Base-by-base conservation (phyloP, 139 green algal species). In the Coelastrella sp. region DNA sequence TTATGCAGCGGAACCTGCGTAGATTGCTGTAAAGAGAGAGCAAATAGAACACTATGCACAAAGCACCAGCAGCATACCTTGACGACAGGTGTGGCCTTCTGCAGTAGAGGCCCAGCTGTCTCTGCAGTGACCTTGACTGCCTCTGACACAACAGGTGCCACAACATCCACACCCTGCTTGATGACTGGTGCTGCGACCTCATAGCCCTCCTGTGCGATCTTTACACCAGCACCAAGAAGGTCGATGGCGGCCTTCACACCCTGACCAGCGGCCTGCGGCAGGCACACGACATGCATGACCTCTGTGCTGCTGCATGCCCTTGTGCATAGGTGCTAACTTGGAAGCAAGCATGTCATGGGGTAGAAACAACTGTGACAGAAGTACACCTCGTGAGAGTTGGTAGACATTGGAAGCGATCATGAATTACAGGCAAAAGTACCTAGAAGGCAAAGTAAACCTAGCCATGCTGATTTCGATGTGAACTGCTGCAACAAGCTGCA, bases 141-240 rank as follows among this genome's bases (percentile, higher is more conserved):
- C 7, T 90, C 90, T 22, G 91, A 92, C 56, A 97, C n/a, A 19
- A 92, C 93, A 75, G 95, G 94, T 23, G 73, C 68, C 0, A 94
- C 93, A 5, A 92, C 87, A n/a, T 96, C 92, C 5, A 92, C 83
- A 23, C 90, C 94, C 77, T 95, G 85, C 86, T 96, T 91, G 74
- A 97, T 91, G 4, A 94, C 92, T 10, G 96, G 96, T 3, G 94
- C 92, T 17, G 95, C 94, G 73, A 93, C 82, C 20, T 95, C 93
- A 71, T 95, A 95, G 56, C 93, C 92, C 73, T 95, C 86, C 91
- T 95, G 80, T 19, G 92, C 61, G 32, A 93, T 65, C 86, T 93
- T 82, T 19, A 93, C 86, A 54, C 91, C 92, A 66, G 82, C 73
- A 73, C 91, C 85, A 5, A 93, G 5, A 17, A 91, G 66, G 20